These are phyloP conservation scores for Nakaseomyces nivariensis DNA, from an alignment of 1,139 yeast genomes.

Conservation along the genomic window DNA sequence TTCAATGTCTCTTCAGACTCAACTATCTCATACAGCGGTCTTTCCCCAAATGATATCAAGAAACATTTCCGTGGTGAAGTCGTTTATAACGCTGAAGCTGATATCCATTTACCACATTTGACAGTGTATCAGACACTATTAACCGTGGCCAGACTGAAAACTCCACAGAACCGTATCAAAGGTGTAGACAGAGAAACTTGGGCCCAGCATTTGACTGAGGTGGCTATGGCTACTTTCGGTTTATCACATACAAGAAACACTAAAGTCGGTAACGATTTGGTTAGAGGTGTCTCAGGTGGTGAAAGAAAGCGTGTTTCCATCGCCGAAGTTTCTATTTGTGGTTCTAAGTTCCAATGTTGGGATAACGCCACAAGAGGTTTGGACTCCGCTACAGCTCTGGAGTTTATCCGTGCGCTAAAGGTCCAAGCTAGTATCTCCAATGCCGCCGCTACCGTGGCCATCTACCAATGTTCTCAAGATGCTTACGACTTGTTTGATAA, in stretches of 20 bases:
- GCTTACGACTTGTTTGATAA: slow-evolving; percentile 43
- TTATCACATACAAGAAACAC: slow-evolving; percentile 35
- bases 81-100: slow-evolving; percentile 40
- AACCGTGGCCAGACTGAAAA: slow-evolving; percentile 23
- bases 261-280: slow-evolving; percentile 36
- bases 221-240: slow-evolving; percentile 36
- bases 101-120: slow-evolving; percentile 39
- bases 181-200: slow-evolving; percentile 31
- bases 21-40: slow-evolving; percentile 36
- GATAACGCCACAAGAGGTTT: slow-evolving; percentile 71
- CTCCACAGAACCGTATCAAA: slow-evolving; percentile 32
- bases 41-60: slow-evolving; percentile 35
- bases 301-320: slow-evolving; percentile 36
- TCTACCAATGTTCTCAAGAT: slow-evolving; percentile 75
- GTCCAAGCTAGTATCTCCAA: slow-evolving; percentile 50
- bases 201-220: slow-evolving; percentile 32
- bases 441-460: slow-evolving; percentile 61
- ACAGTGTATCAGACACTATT: slow-evolving; percentile 37
- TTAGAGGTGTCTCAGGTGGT: slow-evolving; percentile 38
- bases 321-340: slow-evolving; percentile 37
- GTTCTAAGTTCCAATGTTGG: slow-evolving; percentile 49
- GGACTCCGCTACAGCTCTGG: slow-evolving; percentile 69
- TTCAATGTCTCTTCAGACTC: slow-evolving; percentile 40
- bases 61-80: slow-evolving; percentile 48
- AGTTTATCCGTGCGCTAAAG: slow-evolving; percentile 60